Base-by-base conservation (phyloP, 2,329 filamentous ascomycete genomes). In the Zasmidium cellare region DNA sequence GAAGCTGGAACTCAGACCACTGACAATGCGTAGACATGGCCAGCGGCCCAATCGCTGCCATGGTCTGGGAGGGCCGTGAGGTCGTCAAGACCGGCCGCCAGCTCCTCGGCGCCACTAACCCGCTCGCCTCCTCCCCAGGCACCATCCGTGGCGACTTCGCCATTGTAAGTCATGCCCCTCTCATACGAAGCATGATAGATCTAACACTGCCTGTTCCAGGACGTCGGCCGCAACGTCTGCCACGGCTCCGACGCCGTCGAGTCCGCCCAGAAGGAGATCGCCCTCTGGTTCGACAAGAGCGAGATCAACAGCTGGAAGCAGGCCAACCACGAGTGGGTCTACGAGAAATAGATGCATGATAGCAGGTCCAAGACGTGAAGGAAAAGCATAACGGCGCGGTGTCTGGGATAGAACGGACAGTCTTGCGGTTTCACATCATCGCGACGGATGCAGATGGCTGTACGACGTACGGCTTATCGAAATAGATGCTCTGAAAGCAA, bases 261-360 rank as follows among this genome's bases (percentile, higher is more conserved):
- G 87, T 96, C 87, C 84, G 94, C 94, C 81, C 87, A 97, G 89
- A 97, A 97, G 90, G 94, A 99, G 86, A 99, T 99, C 77, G 89
- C 88, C 74, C 88, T 97, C 77, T 99, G 94, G 94, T 99, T 99
- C 90, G 87, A 89, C 81, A 83, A 90, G 70, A 87, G 86, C 70
- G 94, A 97, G 80, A 77, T 96, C 74, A 80, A 91, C 80, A 84
- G 76, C 81, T 97, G 90, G 87, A 93, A 94, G 86, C 82, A 83
- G 69, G 83, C 90, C 76, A 85, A 90, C 82, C 85, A 89, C 81
- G 86, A 90, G 84, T 97, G 94, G 94, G 84, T 97, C 84, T 97
- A 97, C 84, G 94, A 99, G 90, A 93, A 96, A 85, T 72, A 72
- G 65, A 72, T 64, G 57, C 28, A 44, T 56, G 44, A 46, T 6